Percentiles rank a stretch among this genome's conserved stretches.
Evolutionary conservation across 768 basidiomycete species (phyloP).

Genomic region (Lentinus tigrinus): DNA sequence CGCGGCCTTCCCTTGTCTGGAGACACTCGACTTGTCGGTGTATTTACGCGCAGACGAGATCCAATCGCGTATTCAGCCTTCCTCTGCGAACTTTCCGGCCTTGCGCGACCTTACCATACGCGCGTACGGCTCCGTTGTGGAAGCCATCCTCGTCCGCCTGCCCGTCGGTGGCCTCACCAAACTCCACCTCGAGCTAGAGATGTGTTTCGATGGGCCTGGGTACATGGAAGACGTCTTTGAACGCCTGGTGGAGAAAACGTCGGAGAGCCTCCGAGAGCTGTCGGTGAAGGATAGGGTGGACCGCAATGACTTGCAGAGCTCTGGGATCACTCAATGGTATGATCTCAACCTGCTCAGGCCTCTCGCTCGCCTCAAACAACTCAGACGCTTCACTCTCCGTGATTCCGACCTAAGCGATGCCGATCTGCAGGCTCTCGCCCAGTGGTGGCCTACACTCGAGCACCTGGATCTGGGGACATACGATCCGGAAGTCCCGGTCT

Average conservation of each 20-base stretch:
- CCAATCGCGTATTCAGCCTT: too few relatives aligned
- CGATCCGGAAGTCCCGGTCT: not conserved
- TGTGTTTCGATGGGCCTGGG: constrained; percentile 2
- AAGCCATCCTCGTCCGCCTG: constrained; percentile 14
- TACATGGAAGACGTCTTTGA: constrained; percentile 16
- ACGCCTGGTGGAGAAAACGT: constrained; percentile 13
- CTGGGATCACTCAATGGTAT: constrained; percentile 12
- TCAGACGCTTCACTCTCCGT: constrained; percentile 25
- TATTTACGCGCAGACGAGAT: not conserved
- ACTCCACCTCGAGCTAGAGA: constrained; percentile 16
- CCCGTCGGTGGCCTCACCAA: constrained; percentile 13
- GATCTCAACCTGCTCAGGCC: constrained; percentile 25
- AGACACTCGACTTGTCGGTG: constrained; percentile 19
- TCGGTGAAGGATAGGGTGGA: constrained; percentile 19
- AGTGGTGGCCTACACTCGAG: constrained; percentile 30
- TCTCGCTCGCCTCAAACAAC: constrained; percentile 18
- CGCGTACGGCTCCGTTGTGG: constrained; percentile 1
- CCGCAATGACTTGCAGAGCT: not conserved
- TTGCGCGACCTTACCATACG: too few relatives aligned
- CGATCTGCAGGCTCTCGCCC: constrained; percentile 22
- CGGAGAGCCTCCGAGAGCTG: constrained; percentile 20
- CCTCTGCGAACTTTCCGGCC: too few relatives aligned
- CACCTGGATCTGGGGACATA: constrained; percentile 25
- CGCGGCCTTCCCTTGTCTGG: constrained; percentile 16
- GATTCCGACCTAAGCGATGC: constrained; percentile 25